Evolutionary conservation across 345 rosid genomes (phyloP), one percentile per base, ranked within the genome.

Genomic region (Gossypium ekmanianum): DNA sequence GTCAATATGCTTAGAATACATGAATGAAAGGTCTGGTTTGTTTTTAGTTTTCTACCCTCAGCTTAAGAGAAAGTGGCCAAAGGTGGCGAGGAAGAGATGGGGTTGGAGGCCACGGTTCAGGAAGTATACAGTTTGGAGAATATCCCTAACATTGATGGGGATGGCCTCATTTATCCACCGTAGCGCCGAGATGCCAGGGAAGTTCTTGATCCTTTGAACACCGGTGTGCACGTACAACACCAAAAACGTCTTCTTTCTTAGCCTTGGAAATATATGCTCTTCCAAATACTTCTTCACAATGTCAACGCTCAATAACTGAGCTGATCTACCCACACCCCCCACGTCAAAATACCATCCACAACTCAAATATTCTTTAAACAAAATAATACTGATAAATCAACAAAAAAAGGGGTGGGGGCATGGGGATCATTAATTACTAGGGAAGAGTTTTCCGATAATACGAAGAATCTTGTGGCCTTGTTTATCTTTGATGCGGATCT

Each of bases 241-340:
- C 14, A 29, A 58, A 26, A 24, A 58, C 62, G 62, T 1, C 62
- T 24, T 58, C 34, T 58, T 58, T 58, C 34, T 34, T 24, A 10
- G 16, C 62, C 62, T 58, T 10, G 62, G 62, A 58, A 58, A 58
- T 58, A 58, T 58, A 58, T 58, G 16, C 62, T 58, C 62, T 29
- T 58, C 62, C 62, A 58, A 58, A 11, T 58, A 58, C 14, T 24
- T 10, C 61, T 57, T 58, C 16, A 58, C 11, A 58, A 58, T 13
- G 8, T 22, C 62, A 58, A 58, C 62, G 62, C 39, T 24, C 62
- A 58, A 22, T 22, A 24, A 58, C 62, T 29, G 62, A 58, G 62
- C 62, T 58, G 62, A 58, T 58, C 62, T 11, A 22, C 34, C 7
- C 41, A 24, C 16, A 1, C 7, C 7, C 41, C 41, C 41, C 41